Evolutionary conservation across 345 rosid genomes (phyloP).

Genomic region (Salix koriyanagi): DNA sequence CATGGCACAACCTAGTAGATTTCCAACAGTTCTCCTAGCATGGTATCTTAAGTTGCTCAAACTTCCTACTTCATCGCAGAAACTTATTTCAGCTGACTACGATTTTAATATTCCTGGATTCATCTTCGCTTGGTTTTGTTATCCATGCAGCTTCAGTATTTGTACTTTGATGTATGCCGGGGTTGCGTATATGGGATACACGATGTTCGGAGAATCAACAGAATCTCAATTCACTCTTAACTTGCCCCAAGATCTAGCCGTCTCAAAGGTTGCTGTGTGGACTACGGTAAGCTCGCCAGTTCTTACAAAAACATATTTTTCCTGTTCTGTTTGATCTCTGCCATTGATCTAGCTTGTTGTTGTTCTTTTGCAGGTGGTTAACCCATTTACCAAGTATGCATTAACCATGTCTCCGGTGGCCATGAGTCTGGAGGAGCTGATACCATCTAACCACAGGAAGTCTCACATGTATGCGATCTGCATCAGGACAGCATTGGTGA

Average conservation of each 20-base stretch:
- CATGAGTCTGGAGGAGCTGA: constrained; percentile 85
- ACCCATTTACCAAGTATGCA: constrained; percentile 96
- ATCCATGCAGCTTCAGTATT: constrained; percentile 53
- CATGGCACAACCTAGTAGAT: constrained; percentile 75
- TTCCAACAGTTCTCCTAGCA: constrained; percentile 58
- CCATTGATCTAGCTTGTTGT: not conserved
- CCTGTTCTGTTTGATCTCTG: not conserved
- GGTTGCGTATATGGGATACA: constrained; percentile 82
- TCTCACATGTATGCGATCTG: constrained; percentile 53
- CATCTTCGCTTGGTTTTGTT: not conserved
- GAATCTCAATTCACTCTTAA: constrained; percentile 85
- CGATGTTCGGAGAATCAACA: constrained; percentile 76
- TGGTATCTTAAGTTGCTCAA: constrained; percentile 40
- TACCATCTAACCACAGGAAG: constrained; percentile 57
- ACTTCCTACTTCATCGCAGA: not conserved
- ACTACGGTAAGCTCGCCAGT: constrained; percentile 55
- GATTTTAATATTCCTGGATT: not conserved
- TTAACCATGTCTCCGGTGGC: constrained; percentile 91
- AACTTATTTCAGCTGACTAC: not conserved
- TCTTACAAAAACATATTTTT: not conserved
- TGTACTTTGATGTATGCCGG: constrained; percentile 80
- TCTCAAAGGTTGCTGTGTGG: constrained; percentile 95
- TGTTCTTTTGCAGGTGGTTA: constrained; percentile 65
- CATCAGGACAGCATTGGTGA: constrained; percentile 68
- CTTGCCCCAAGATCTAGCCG: constrained; percentile 75